A percentile compares a stretch with the other conserved stretches of the same genome.
phyloP scores from a whole-genome alignment of 306 rosid species.

The Prunus mume region DNA sequence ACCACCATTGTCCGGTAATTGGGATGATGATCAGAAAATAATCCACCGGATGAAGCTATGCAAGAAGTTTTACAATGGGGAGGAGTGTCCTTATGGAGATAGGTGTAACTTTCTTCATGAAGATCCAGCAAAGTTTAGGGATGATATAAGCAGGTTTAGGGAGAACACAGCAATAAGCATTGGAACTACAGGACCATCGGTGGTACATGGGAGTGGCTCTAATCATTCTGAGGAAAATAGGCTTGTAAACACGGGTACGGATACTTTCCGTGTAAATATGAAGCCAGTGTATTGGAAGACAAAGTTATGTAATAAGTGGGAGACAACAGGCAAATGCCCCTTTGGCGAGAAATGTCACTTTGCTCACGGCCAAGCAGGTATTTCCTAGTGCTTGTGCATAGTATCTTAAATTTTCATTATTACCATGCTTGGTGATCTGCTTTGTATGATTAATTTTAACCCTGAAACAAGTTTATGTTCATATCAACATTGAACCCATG shows the following conservation, averaged over 20 bases:
- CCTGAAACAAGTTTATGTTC: background rate
- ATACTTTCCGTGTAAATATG: slow-evolving; percentile 27
- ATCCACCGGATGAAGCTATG: slow-evolving; percentile 92
- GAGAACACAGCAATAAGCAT: slow-evolving; percentile 77
- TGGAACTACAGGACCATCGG: slow-evolving; percentile 55
- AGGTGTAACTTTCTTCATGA: slow-evolving; percentile 93
- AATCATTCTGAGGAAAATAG: slow-evolving; percentile 41
- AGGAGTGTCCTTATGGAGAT: slow-evolving; percentile 89
- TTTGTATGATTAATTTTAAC: background rate
- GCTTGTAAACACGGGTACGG: slow-evolving; percentile 32
- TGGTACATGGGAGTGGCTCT: slow-evolving; percentile 36
- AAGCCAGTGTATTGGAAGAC: slow-evolving; percentile 76
- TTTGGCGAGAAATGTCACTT: slow-evolving; percentile 81
- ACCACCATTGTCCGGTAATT: slow-evolving; percentile 30
- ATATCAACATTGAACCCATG: background rate
- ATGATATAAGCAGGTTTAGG: slow-evolving; percentile 58
- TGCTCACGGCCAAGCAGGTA: slow-evolving; percentile 94
- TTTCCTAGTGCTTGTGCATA: slow-evolving; percentile 1
- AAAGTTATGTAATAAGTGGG: slow-evolving; percentile 74
- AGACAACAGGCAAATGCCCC: slow-evolving; percentile 68
- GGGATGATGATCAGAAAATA: slow-evolving; percentile 85
- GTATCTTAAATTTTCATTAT: slow-evolving; percentile 9
- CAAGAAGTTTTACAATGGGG: slow-evolving; percentile 88
- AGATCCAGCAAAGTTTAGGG: slow-evolving; percentile 77
- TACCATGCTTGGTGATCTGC: background rate